These are phyloP conservation scores for Quercus lobata DNA, from an alignment of 331 rosid genomes.

Conservation along the genomic window DNA sequence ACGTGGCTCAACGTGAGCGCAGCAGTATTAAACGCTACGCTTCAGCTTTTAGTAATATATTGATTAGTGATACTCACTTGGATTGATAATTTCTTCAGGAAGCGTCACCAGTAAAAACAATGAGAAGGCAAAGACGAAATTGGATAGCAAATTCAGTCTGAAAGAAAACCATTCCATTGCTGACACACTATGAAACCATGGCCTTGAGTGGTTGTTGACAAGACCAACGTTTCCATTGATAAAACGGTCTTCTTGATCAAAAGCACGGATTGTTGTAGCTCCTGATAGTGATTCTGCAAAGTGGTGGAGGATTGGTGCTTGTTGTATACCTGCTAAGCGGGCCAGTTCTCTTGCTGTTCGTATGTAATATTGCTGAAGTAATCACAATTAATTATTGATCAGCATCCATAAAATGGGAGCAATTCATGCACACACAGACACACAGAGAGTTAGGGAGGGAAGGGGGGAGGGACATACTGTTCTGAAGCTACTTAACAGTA, in stretches of 20 bases:
- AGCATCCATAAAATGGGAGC: not conserved
- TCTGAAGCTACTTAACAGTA: not conserved
- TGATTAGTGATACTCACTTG: slow-evolving; percentile 57
- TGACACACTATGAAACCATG: slow-evolving; percentile 83
- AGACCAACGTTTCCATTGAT: slow-evolving; percentile 48
- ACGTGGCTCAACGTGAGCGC: too few species aligned
- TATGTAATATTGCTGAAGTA: slow-evolving; percentile 72
- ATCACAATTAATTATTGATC: slow-evolving; percentile 7
- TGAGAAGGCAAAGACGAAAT: slow-evolving; percentile 88
- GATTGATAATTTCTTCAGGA: slow-evolving; percentile 83
- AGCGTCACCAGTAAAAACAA: slow-evolving; percentile 73
- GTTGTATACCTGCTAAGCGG: slow-evolving; percentile 70
- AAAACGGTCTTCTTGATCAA: slow-evolving; percentile 77
- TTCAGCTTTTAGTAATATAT: too few species aligned
- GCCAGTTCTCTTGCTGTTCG: slow-evolving; percentile 97
- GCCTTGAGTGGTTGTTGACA: slow-evolving; percentile 65
- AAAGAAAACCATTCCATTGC: slow-evolving; percentile 98
- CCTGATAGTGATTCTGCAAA: slow-evolving; percentile 89
- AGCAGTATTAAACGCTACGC: too few species aligned
- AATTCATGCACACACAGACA: too few species aligned
- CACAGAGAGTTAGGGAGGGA: too few species aligned
- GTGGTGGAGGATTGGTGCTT: slow-evolving; percentile 90
- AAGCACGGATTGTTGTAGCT: slow-evolving; percentile 82
- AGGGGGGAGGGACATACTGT: not conserved
- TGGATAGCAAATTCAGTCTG: slow-evolving; percentile 78